Evolutionary conservation across 2,329 filamentous ascomycete genomes (phyloP), one percentile per base, ranked within the genome.

Genomic region (Trichophyton mentagrophytes): DNA sequence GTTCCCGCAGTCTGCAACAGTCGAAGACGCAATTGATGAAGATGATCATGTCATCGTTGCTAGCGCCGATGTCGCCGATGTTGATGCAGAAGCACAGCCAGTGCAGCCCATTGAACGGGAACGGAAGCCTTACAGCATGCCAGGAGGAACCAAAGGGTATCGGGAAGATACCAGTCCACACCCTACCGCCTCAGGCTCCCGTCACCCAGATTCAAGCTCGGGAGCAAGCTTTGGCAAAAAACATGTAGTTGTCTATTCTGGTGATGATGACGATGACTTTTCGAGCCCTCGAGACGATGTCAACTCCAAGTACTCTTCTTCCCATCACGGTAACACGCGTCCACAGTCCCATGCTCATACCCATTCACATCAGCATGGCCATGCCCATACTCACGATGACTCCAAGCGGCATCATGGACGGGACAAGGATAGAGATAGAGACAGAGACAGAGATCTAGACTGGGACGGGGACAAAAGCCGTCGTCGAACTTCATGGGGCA

Each of bases 91-190:
- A 8, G 49, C 15, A 40, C 30, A 30, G 22, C n/a, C 20, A 40
- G 20, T 30, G 15, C 55, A 79, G 0, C 81, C 82, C 1, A 80
- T 87, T 55, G 85, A 88, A 67, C 80, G 85, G 4, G 82, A 87
- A 66, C 76, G 85, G 42, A 82, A 87, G 63, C 85, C 85, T 0
- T 88, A 87, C 66, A 80, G 80, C 1, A 79, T 80, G 25, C 82
- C 83, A 15, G 83, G 83, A 8, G 76, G 73, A 27, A 84, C 83
- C 6, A 86, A 84, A 68, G 69, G 76, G 2, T 81, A 84, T 62
- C 76, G 79, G 15, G 77, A 77, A n/a, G 11, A 65, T 2, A 60
- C 53, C 5, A 57, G 61, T 13, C 51, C 51, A 27, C 22, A 30
- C 17, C 51, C 51, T 27, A 56, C 38, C n/a, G 36, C 20, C 13